phyloP scores from a whole-genome alignment of 345 rosid genomes.

The Melastoma malabathricum region DNA sequence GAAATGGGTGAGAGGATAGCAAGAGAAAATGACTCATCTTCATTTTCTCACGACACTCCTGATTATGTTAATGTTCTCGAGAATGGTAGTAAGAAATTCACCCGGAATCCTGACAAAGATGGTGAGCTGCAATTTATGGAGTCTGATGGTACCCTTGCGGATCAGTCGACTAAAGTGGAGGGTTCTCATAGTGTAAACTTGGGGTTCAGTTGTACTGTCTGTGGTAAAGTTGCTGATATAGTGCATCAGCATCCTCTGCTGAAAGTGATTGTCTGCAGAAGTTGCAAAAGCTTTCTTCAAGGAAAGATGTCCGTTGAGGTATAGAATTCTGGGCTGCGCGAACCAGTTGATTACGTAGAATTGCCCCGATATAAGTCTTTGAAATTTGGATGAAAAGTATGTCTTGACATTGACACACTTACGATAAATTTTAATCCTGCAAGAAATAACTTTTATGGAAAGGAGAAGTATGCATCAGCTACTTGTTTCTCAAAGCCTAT shows the following conservation, averaged over 20 bases:
- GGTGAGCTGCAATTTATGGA: too few species aligned
- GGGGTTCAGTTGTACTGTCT: constrained; percentile 65
- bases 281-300: constrained; percentile 62
- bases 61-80: too few species aligned
- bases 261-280: constrained; percentile 74
- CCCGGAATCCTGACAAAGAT: too few species aligned
- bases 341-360: not conserved
- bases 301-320: constrained; percentile 59
- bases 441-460: too few species aligned
- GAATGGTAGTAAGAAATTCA: too few species aligned
- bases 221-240: constrained; percentile 44
- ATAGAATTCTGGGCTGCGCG: constrained; percentile 4
- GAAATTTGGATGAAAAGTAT: too few species aligned
- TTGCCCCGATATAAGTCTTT: too few species aligned
- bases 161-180: constrained; percentile 19
- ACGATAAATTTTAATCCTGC: too few species aligned
- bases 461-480: too few species aligned
- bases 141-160: constrained; percentile 6
- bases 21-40: constrained; percentile 1
- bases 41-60: not conserved
- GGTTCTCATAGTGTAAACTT: constrained; percentile 13
- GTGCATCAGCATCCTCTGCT: constrained; percentile 73
- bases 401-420: too few species aligned
- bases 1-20: constrained; percentile 5
- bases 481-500: too few species aligned